Conservation (phyloP, 2,329 filamentous ascomycete species). For the Sordariomycetes sp. region DNA sequence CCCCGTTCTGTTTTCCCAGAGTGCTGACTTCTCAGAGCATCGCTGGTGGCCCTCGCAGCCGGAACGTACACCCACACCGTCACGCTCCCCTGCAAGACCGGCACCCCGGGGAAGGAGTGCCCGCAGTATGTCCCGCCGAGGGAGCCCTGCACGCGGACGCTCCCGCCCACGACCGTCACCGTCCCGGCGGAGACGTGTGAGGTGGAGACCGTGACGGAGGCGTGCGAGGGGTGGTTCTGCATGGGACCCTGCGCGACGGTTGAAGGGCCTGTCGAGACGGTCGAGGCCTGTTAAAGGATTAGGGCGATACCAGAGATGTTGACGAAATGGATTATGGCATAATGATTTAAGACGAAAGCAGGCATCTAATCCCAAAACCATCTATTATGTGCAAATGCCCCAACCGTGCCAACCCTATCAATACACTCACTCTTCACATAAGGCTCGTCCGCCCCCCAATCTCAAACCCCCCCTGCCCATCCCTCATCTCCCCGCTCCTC, state of each 20-base stretch:
- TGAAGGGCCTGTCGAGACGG: neutral
- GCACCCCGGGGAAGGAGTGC: neutral
- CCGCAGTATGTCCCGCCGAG: neutral
- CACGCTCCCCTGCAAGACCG: neutral
- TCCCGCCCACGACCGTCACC: neutral
- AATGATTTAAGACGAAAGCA: neutral
- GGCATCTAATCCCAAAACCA: neutral
- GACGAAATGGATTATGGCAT: neutral
- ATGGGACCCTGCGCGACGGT: neutral
- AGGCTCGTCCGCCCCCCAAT: constrained; percentile 86
- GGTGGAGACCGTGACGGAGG: neutral
- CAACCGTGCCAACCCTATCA: neutral
- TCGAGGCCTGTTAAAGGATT: neutral
- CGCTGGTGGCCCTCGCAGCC: neutral
- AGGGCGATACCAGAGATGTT: too few relatives aligned
- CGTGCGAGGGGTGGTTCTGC: neutral
- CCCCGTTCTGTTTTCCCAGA: neutral
- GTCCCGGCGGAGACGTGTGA: neutral
- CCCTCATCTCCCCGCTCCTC: constrained; percentile 89
- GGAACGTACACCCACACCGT: neutral
- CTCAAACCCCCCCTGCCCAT: constrained; percentile 83
- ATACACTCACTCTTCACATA: constrained; percentile 48
- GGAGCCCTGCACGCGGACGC: neutral
- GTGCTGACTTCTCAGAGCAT: neutral
- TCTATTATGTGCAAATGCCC: neutral